phyloP scores from a whole-genome alignment of 306 rosid genomes.

The Ormosia emarginata region DNA sequence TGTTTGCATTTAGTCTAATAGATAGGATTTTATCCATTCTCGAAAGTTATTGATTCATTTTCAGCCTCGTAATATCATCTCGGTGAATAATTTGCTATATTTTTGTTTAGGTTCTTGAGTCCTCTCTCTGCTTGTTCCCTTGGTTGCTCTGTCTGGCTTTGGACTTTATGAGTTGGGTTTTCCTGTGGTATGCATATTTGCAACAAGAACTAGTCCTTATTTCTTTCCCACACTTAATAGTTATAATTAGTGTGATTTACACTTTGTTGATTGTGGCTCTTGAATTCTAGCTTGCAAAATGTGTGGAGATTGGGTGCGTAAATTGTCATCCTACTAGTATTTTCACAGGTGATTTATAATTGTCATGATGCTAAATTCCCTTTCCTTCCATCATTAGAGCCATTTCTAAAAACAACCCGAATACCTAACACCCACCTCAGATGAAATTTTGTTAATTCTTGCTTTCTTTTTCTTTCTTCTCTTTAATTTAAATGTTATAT shows the following conservation, averaged over 20 bases:
- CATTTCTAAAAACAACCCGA: background rate
- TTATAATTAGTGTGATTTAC: conserved; percentile 1
- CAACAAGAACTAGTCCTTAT: background rate
- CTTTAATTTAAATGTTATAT: background rate
- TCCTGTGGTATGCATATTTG: conserved; percentile 65
- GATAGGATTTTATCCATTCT: background rate
- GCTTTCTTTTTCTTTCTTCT: background rate
- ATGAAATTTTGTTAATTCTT: background rate
- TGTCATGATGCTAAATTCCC: background rate
- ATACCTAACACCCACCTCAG: background rate
- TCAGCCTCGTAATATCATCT: background rate
- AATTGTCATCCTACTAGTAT: conserved; percentile 58
- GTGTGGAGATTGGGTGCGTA: conserved; percentile 96
- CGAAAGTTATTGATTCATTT: background rate
- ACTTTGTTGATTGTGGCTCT: conserved; percentile 3
- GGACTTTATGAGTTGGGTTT: conserved; percentile 85
- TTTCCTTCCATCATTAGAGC: background rate
- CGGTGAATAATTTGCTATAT: conserved; percentile 17
- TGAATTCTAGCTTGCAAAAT: conserved; percentile 67
- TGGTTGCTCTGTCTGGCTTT: conserved; percentile 87
- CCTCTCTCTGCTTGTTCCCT: conserved; percentile 88
- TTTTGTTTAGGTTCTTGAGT: conserved; percentile 67
- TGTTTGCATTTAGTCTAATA: background rate
- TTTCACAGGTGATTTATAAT: conserved; percentile 69
- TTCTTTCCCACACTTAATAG: background rate